Evolutionary conservation across 805 yeast genomes (phyloP), one percentile per base, ranked within the genome.

Genomic region (Lipomyces mesembrius): DNA sequence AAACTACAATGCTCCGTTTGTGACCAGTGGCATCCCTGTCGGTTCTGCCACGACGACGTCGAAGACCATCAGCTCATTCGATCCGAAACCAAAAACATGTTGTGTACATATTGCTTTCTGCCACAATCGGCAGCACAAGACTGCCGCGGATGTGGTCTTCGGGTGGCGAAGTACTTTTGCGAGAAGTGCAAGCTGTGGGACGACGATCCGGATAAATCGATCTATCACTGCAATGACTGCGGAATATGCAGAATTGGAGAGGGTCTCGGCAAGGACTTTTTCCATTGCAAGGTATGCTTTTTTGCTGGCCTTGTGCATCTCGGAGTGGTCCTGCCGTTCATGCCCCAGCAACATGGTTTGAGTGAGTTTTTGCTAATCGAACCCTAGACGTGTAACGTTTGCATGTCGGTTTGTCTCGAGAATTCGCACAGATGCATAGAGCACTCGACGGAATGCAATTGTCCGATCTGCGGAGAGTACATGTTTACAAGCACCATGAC

Each of bases 381-480:
- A 34, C 7, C 22, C 11, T n/a, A 60, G 72, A 88, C 87, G 25
- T 93, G 98, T 78, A 90, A 91, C 73, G 93, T 92, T 6, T 93
- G 98, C 77, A 83, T 93, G 72, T 87, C 94, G 54, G 88, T 93
- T 59, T 92, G 88, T 70, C 81, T 93, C 65, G 86, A 85, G 70
- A 86, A 88, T 69, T 85, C 87, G 66, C 98, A 94, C 79, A 85
- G 84, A 70, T 94, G 98, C 78, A 88, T 92, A 60, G 92, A 90
- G 73, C 87, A 92, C 72, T 87, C 96, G 5, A 92, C 97, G 0
- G 95, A 90, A 76, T 89, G 96, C 58, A 88, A 92, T 75, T 93
- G 98, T 77, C 97, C 97, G 1, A 91, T 93, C 49, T 93, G 98
- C 78, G 91, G 90, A 65, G 98, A 92, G 73, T 92, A 88, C 77